A percentile compares a stretch with the other conserved stretches of the same genome.
Conservation (phyloP, 2,329 filamentous ascomycete species). For the Pyrenophora graminea region DNA sequence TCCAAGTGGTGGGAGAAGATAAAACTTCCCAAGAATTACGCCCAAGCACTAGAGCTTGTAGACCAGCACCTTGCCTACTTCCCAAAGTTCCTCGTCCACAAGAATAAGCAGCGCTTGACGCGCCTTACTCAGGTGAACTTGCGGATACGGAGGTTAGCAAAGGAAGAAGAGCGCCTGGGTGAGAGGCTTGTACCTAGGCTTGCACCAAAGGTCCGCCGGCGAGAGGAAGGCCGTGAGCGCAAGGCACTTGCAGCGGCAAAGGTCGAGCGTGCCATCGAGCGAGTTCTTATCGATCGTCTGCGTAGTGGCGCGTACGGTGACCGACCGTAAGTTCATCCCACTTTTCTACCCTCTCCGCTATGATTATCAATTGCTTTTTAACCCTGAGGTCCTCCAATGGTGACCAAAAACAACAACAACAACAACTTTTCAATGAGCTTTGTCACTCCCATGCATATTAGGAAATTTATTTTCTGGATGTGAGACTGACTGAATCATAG, state of each 20-base stretch:
- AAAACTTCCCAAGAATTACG: slow-evolving; percentile 87
- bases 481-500: slow-evolving; percentile 6
- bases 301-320: slow-evolving; percentile 94
- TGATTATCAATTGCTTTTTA: slow-evolving; percentile 17
- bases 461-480: background rate
- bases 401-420: slow-evolving; percentile 17
- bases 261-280: slow-evolving; percentile 92
- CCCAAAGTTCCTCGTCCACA: slow-evolving; percentile 90
- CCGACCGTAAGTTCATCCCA: slow-evolving; percentile 59
- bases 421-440: slow-evolving; percentile 15
- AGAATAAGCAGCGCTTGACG: slow-evolving; percentile 95
- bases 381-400: slow-evolving; percentile 14
- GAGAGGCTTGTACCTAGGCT: slow-evolving; percentile 87
- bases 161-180: slow-evolving; percentile 85
- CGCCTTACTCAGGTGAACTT: slow-evolving; percentile 90
- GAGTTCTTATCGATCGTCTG: slow-evolving; percentile 88
- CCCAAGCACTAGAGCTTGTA: slow-evolving; percentile 83
- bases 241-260: slow-evolving; percentile 70
- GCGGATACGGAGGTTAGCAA: slow-evolving; percentile 73
- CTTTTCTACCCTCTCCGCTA: background rate
- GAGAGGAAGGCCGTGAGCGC: slow-evolving; percentile 55
- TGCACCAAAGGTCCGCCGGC: slow-evolving; percentile 78
- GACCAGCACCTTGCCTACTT: slow-evolving; percentile 70
- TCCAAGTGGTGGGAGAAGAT: slow-evolving; percentile 94
- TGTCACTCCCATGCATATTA: background rate